These are phyloP conservation scores for Irpex sp. DNA, from an alignment of 1,284 basidiomycete species.

Conservation along the genomic window DNA sequence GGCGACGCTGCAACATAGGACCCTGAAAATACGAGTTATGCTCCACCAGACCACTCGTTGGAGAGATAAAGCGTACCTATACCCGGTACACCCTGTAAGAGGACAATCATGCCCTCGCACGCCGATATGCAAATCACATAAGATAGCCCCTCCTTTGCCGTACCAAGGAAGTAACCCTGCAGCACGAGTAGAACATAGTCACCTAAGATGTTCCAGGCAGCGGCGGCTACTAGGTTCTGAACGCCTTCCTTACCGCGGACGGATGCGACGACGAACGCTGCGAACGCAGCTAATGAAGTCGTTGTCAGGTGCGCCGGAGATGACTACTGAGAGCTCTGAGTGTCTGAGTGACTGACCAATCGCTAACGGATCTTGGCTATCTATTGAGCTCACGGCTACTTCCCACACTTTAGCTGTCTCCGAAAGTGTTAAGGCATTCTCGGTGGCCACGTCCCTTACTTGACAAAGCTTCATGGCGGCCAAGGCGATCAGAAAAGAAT, in stretches of 20 bases:
- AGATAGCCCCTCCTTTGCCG: constrained; percentile 45
- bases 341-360: constrained; percentile 25
- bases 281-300: constrained; percentile 41
- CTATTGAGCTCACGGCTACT: constrained; percentile 21
- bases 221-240: constrained; percentile 38
- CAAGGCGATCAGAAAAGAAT: not conserved
- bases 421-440: constrained; percentile 8
- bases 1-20: not conserved
- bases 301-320: not conserved
- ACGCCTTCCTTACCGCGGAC: constrained; percentile 10
- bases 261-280: constrained; percentile 39
- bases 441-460: not conserved
- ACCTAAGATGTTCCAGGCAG: constrained; percentile 53
- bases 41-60: not conserved
- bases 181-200: constrained; percentile 46
- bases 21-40: not conserved
- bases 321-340: not conserved
- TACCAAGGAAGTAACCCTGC: constrained; percentile 33
- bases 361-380: constrained; percentile 28
- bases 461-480: not conserved
- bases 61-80: not conserved
- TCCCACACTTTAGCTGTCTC: constrained; percentile 27
- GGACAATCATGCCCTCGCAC: constrained; percentile 39
- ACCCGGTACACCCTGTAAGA: not conserved
- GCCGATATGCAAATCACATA: constrained; percentile 44